Conservation (phyloP, 352 stramenopile species). For the Phytopythium ostracodes region DNA sequence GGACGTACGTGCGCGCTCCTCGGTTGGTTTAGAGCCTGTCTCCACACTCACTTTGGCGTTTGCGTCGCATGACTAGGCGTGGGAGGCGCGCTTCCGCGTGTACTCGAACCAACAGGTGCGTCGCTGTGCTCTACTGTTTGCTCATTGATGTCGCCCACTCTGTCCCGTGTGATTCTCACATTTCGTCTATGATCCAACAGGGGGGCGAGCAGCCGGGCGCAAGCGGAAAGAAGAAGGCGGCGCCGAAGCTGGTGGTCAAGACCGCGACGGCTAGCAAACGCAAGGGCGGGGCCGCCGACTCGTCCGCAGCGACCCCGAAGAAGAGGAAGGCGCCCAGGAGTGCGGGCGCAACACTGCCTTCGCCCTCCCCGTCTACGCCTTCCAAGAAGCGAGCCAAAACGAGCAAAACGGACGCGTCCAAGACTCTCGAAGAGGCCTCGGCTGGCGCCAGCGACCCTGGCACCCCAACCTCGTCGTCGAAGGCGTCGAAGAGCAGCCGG, state of each 20-base stretch:
- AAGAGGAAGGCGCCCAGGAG: conserved; percentile 1
- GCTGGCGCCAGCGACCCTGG: not conserved
- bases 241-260: not conserved
- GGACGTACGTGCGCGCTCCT: conserved; percentile 13
- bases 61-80: not conserved
- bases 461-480: not conserved
- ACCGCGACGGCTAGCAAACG: not conserved
- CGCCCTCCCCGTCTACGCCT: not conserved
- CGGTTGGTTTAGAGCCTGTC: not conserved
- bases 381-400: conserved; percentile 7
- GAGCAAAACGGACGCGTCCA: not conserved
- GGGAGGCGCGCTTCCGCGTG: conserved; percentile 8
- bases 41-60: not conserved
- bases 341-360: not conserved
- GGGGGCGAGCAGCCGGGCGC: not conserved
- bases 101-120: conserved; percentile 4
- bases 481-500: not conserved
- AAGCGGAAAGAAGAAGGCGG: not conserved
- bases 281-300: not conserved
- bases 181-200: too few relatives aligned
- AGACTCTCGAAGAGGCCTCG: not conserved
- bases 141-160: too few relatives aligned
- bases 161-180: too few relatives aligned
- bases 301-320: not conserved
- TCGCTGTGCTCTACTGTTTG: too few relatives aligned